These are phyloP conservation scores for Cyclotella kingstonii DNA, from an alignment of 108 stramenopile species.

Conservation along the genomic window DNA sequence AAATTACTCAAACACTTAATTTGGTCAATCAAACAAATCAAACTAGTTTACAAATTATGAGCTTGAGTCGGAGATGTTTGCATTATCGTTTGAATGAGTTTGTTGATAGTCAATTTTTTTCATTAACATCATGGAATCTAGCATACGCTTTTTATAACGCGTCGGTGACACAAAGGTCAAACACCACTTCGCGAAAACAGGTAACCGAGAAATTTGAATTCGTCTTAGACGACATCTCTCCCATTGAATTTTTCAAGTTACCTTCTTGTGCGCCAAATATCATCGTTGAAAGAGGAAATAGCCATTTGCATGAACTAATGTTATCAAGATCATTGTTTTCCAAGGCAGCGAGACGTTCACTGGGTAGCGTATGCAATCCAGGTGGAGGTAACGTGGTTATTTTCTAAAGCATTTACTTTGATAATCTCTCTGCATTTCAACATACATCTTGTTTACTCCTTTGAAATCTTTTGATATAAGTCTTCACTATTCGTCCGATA, in stretches of 20 bases:
- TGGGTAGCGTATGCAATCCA: slow-evolving; percentile 61
- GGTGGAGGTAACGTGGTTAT: slow-evolving; percentile 41
- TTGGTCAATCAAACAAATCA: too few relatives aligned
- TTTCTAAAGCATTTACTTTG: not conserved
- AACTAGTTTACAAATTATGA: too few relatives aligned
- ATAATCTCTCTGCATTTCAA: not conserved
- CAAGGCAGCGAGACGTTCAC: slow-evolving; percentile 45
- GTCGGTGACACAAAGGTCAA: too few relatives aligned
- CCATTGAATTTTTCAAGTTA: slow-evolving; percentile 18
- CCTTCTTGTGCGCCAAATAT: slow-evolving; percentile 18
- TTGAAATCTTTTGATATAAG: not conserved
- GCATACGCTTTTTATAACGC: too few relatives aligned
- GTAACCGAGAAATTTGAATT: not conserved
- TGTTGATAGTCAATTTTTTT: too few relatives aligned
- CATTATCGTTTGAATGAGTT: too few relatives aligned
- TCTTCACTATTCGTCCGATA: slow-evolving; percentile 74
- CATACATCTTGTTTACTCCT: not conserved
- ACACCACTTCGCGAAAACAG: not conserved
- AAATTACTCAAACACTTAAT: too few relatives aligned
- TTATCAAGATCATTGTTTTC: slow-evolving; percentile 54
- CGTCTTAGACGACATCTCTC: not conserved
- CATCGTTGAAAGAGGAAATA: slow-evolving; percentile 21
- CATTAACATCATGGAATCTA: too few relatives aligned
- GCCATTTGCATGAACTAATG: slow-evolving; percentile 14
- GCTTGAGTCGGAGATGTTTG: too few relatives aligned